phyloP scores from a whole-genome alignment of 2,329 filamentous ascomycete species.

The Septoria linicola region DNA sequence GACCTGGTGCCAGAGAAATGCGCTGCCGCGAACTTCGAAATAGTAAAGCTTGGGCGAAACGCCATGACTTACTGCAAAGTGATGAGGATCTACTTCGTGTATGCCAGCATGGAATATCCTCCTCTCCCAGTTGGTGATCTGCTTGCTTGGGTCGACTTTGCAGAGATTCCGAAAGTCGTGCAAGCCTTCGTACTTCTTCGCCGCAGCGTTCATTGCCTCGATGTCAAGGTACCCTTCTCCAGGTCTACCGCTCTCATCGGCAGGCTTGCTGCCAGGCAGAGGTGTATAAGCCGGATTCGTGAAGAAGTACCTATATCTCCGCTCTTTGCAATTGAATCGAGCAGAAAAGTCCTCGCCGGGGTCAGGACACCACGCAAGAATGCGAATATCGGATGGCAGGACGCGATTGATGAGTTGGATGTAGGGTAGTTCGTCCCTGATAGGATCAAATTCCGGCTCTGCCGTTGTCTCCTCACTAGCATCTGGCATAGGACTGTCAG shows the following conservation, averaged over 20 bases:
- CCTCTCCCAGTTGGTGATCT: constrained; percentile 78
- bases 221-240: constrained; percentile 80
- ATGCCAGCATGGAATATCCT: constrained; percentile 79
- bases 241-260: constrained; percentile 19
- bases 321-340: constrained; percentile 86
- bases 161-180: constrained; percentile 98
- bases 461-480: constrained; percentile 19
- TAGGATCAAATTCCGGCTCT: constrained; percentile 56
- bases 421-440: constrained; percentile 81
- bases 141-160: constrained; percentile 87
- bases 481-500: constrained; percentile 20
- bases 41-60: constrained; percentile 70
- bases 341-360: constrained; percentile 81
- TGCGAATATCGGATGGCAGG: constrained; percentile 82
- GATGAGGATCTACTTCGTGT: constrained; percentile 56
- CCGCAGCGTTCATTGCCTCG: constrained; percentile 78
- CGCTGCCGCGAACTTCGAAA: constrained; percentile 84
- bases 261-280: constrained; percentile 42
- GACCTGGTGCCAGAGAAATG: constrained; percentile 98
- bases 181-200: constrained; percentile 72
- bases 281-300: constrained; percentile 86
- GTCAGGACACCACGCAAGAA: constrained; percentile 88
- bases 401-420: constrained; percentile 79
- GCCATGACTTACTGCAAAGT: constrained; percentile 5
- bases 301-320: constrained; percentile 96